These are phyloP conservation scores for Elaeagnus macrophylla DNA, from an alignment of 306 rosid species.

Conservation along the genomic window DNA sequence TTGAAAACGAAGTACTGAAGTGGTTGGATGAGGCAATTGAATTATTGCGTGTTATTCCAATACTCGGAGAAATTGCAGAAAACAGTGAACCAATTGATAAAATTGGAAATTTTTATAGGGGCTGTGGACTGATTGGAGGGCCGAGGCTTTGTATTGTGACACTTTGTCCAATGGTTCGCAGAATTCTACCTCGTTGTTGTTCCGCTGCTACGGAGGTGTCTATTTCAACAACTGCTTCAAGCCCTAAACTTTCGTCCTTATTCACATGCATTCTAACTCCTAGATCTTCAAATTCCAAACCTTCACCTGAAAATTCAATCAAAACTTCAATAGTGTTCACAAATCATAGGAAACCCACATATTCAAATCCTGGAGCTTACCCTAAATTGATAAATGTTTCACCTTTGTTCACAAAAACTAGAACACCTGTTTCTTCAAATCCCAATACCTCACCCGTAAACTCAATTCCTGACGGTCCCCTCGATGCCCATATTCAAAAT, in stretches of 20 bases:
- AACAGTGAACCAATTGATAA: too few species aligned
- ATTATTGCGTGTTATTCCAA: too few species aligned
- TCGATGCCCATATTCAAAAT: slow-evolving; percentile 6
- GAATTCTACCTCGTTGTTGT: neutral
- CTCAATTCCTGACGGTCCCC: neutral
- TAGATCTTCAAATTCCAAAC: slow-evolving; percentile 1
- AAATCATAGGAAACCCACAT: neutral
- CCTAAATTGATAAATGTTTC: neutral
- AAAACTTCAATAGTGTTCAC: slow-evolving; percentile 1
- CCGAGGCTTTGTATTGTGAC: too few species aligned
- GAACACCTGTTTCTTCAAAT: neutral
- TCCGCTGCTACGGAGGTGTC: neutral
- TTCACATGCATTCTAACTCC: slow-evolving; percentile 8
- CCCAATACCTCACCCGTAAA: neutral
- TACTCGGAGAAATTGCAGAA: too few species aligned
- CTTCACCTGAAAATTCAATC: slow-evolving; percentile 7
- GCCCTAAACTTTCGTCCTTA: slow-evolving; percentile 12
- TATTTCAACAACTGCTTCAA: neutral
- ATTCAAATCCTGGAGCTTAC: slow-evolving; percentile 7
- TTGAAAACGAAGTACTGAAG: too few species aligned
- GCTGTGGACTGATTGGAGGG: too few species aligned
- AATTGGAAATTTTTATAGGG: too few species aligned
- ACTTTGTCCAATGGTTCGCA: too few species aligned
- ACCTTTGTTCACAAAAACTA: neutral
- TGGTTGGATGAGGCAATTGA: too few species aligned